A percentile compares a stretch with the other conserved stretches of the same genome.
phyloP scores from a whole-genome alignment of 768 basidiomycete genomes.

The Butyriboletus loyo region DNA sequence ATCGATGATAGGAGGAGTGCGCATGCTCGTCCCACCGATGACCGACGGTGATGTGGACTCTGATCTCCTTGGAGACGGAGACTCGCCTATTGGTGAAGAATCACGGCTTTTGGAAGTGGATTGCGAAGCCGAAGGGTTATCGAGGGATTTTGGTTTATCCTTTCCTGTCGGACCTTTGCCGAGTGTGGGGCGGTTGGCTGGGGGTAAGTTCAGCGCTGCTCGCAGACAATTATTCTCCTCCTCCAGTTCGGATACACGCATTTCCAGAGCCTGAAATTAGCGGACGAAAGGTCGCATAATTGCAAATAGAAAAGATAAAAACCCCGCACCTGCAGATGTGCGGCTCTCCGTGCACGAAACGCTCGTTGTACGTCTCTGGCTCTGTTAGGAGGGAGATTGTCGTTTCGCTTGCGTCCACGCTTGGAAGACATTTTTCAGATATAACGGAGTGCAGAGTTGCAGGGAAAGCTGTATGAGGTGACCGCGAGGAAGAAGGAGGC shows the following conservation, averaged over 20 bases:
- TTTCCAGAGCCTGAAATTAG: constrained; percentile 65
- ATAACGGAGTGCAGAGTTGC: constrained; percentile 5
- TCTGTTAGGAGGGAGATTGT: constrained; percentile 60
- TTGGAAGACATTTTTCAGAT: constrained; percentile 69
- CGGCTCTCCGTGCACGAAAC: constrained; percentile 84
- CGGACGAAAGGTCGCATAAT: constrained; percentile 33
- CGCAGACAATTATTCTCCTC: constrained; percentile 77
- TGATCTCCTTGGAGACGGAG: constrained; percentile 43
- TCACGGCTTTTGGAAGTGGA: constrained; percentile 54
- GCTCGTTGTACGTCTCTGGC: constrained; percentile 88
- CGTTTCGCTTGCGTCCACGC: constrained; percentile 77
- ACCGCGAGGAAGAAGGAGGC: constrained; percentile 31
- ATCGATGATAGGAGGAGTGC: constrained; percentile 48
- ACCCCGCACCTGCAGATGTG: constrained; percentile 70
- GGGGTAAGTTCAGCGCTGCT: constrained; percentile 67
- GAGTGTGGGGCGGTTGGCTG: constrained; percentile 65
- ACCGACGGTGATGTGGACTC: constrained; percentile 35
- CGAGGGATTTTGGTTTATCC: constrained; percentile 66
- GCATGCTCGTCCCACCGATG: constrained; percentile 27
- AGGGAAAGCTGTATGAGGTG: constrained; percentile 22
- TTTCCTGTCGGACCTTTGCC: constrained; percentile 88
- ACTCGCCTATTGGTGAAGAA: constrained; percentile 61
- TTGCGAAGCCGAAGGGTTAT: constrained; percentile 31
- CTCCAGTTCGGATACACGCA: constrained; percentile 79
- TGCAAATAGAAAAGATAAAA: constrained; percentile 38